Evolutionary conservation across 2,329 filamentous ascomycete species (phyloP).

Genomic region (Purpureocillium takamizusanense): DNA sequence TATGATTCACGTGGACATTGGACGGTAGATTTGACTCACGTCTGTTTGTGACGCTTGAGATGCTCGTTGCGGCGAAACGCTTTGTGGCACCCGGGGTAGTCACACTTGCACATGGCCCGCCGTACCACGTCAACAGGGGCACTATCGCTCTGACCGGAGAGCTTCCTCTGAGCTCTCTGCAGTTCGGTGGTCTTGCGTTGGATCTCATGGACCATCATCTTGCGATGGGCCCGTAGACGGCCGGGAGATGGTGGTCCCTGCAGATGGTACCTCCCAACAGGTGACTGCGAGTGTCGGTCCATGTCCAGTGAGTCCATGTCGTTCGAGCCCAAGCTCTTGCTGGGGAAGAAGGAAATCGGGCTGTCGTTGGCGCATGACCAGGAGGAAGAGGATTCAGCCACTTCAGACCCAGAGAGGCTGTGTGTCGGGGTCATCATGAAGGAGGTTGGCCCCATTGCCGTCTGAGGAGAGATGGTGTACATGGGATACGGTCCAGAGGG

Average conservation of each 20-base stretch:
- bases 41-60: constrained; percentile 43
- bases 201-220: constrained; percentile 30
- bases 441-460: constrained; percentile 19
- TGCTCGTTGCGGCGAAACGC: constrained; percentile 45
- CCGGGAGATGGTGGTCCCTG: constrained; percentile 23
- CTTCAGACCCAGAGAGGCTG: constrained; percentile 28
- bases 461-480: constrained; percentile 24
- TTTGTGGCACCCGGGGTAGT: constrained; percentile 36
- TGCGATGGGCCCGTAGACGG: constrained; percentile 25
- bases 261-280: constrained; percentile 19
- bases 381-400: constrained; percentile 25
- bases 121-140: constrained; percentile 24
- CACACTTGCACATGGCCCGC: constrained; percentile 34
- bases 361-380: constrained; percentile 31
- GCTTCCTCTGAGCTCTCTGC: constrained; percentile 30
- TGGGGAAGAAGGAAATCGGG: constrained; percentile 30
- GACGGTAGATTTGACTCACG: constrained; percentile 27
- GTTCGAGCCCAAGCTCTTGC: constrained; percentile 17
- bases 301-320: constrained; percentile 24
- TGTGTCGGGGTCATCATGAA: constrained; percentile 32
- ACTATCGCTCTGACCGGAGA: constrained; percentile 16
- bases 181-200: constrained; percentile 35
- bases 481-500: constrained; percentile 25
- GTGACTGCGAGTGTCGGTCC: constrained; percentile 26
- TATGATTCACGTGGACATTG: neutral